Evolutionary conservation across 2,329 filamentous ascomycete genomes (phyloP).

Genomic region (Colletotrichum sp.): DNA sequence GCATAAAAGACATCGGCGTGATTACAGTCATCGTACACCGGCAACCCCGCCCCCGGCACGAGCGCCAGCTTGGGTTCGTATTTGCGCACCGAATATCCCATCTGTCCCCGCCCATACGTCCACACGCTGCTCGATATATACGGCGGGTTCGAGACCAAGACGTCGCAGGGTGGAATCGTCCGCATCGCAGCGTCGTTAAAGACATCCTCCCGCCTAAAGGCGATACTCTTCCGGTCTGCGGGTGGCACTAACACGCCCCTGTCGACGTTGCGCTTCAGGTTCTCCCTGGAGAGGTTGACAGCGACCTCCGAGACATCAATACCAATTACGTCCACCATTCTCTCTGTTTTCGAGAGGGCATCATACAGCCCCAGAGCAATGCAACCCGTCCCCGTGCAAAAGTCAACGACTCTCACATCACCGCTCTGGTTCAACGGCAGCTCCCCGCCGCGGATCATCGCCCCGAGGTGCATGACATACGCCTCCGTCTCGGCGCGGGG

Average conservation of each 20-base stretch:
- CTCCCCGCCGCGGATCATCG: slow-evolving; percentile 34
- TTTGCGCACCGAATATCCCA: slow-evolving; percentile 77
- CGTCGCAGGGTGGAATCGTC: slow-evolving; percentile 49
- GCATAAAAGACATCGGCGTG: slow-evolving; percentile 70
- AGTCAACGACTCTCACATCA: slow-evolving; percentile 72
- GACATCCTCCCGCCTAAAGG: slow-evolving; percentile 54
- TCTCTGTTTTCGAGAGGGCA: slow-evolving; percentile 52
- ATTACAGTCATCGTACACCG: slow-evolving; percentile 33
- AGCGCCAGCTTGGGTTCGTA: slow-evolving; percentile 84
- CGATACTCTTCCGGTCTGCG: slow-evolving; percentile 32
- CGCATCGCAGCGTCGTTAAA: slow-evolving; percentile 47
- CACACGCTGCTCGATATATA: slow-evolving; percentile 73
- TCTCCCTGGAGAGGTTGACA: slow-evolving; percentile 67
- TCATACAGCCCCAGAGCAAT: slow-evolving; percentile 80
- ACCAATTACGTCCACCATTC: slow-evolving; percentile 61
- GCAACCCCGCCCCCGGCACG: slow-evolving; percentile 52
- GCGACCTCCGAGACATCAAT: slow-evolving; percentile 76
- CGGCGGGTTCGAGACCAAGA: slow-evolving; percentile 88
- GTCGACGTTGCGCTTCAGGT: slow-evolving; percentile 58
- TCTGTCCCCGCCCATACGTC: slow-evolving; percentile 40
- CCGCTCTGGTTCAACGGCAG: background rate
- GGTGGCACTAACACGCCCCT: slow-evolving; percentile 25
- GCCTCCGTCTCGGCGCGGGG: slow-evolving; percentile 81
- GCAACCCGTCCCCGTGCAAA: slow-evolving; percentile 92
- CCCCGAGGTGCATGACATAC: slow-evolving; percentile 63